phyloP scores from a whole-genome alignment of 768 basidiomycete genomes.

The Mycena rosella region DNA sequence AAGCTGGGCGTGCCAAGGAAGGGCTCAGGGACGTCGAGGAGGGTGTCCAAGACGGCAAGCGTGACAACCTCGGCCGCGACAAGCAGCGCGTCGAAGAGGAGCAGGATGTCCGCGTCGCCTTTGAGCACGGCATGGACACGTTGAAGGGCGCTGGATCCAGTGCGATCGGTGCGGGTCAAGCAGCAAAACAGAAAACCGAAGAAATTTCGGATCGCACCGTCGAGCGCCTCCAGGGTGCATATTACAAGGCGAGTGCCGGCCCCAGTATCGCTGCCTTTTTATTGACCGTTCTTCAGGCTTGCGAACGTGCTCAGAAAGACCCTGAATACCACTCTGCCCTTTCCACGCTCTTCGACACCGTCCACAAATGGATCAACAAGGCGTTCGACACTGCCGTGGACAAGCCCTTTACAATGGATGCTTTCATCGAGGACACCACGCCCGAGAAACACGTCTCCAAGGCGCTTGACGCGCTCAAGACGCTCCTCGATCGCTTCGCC shows the following conservation, averaged over 20 bases:
- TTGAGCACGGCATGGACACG: conserved; percentile 77
- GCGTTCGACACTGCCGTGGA: conserved; percentile 64
- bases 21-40: conserved; percentile 66
- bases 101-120: conserved; percentile 64
- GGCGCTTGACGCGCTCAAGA: conserved; percentile 47
- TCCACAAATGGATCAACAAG: conserved; percentile 68
- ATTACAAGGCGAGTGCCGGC: conserved; percentile 57
- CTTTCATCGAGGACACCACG: conserved; percentile 26
- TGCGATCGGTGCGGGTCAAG: conserved; percentile 67
- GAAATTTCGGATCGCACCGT: conserved; percentile 59
- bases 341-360: conserved; percentile 66
- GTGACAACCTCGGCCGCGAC: conserved; percentile 68
- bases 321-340: conserved; percentile 69
- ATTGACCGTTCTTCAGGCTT: conserved; percentile 56
- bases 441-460: conserved; percentile 30
- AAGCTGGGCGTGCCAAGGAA: conserved; percentile 65
- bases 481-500: conserved; percentile 65
- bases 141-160: conserved; percentile 68
- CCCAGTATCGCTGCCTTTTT: background rate
- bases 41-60: conserved; percentile 70
- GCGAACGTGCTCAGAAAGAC: conserved; percentile 74
- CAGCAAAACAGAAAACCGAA: conserved; percentile 54
- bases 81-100: conserved; percentile 63
- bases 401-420: conserved; percentile 55
- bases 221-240: conserved; percentile 62